A percentile compares a stretch with the other conserved stretches of the same genome.
phyloP scores from a whole-genome alignment of 805 yeast species.

The Candida ponderosae region DNA sequence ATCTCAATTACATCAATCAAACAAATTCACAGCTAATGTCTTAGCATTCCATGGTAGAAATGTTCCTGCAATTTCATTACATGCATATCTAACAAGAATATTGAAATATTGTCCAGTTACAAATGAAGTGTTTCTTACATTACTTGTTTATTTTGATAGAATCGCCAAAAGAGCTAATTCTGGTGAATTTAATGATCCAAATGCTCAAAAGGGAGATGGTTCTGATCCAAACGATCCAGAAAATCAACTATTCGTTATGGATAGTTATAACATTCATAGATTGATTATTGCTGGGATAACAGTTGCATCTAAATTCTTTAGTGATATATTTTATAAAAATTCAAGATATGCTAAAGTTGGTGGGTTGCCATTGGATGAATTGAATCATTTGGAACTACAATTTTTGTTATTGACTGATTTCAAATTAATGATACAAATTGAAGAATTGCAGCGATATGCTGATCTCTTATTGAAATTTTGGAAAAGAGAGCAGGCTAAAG shows the following conservation, averaged over 20 bases:
- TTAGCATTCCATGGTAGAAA: constrained; percentile 93
- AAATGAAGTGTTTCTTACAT: constrained; percentile 85
- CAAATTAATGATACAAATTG: constrained; percentile 77
- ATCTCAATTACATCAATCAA: constrained; percentile 15
- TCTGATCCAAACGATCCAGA: constrained; percentile 12
- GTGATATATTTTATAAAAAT: constrained; percentile 91
- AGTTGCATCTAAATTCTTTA: constrained; percentile 89
- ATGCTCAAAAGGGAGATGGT: constrained; percentile 7
- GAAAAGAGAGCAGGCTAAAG: constrained; percentile 56
- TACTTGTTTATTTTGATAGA: constrained; percentile 90
- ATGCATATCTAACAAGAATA: constrained; percentile 83
- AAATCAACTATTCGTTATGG: constrained; percentile 83
- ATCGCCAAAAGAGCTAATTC: constrained; percentile 78
- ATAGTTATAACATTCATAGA: constrained; percentile 90
- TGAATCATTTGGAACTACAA: constrained; percentile 87
- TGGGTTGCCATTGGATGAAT: constrained; percentile 86
- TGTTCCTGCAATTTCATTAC: constrained; percentile 89
- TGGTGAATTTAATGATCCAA: constrained; percentile 21
- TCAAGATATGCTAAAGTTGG: constrained; percentile 94
- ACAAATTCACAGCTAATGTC: constrained; percentile 57
- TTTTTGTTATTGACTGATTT: constrained; percentile 81
- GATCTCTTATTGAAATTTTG: constrained; percentile 80
- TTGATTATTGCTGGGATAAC: constrained; percentile 92
- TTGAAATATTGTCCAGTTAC: constrained; percentile 98
- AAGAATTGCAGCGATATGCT: constrained; percentile 87